These are phyloP conservation scores for Pezicula radicicola DNA, from an alignment of 2,329 filamentous ascomycete genomes.

Conservation along the genomic window DNA sequence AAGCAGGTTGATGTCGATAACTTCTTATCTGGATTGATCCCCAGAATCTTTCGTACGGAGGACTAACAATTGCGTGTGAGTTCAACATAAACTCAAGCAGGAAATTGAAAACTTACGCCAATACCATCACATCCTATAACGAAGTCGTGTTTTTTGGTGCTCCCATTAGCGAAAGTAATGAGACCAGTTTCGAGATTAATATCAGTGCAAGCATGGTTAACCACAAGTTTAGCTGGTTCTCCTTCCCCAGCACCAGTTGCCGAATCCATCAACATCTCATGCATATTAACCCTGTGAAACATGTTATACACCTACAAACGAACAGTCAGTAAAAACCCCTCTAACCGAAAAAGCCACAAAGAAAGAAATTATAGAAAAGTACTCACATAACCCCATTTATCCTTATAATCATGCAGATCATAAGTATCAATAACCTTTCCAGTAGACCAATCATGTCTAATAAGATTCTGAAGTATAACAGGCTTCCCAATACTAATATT, in stretches of 20 bases:
- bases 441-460: conserved; percentile 69
- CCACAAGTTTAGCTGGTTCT: conserved; percentile 51
- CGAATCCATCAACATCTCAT: conserved; percentile 60
- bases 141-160: conserved; percentile 29
- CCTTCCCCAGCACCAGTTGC: conserved; percentile 45
- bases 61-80: no score
- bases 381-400: conserved; percentile 56
- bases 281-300: conserved; percentile 68
- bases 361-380: background rate
- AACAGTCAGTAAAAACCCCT: no score
- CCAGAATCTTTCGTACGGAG: conserved; percentile 45
- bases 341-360: no score
- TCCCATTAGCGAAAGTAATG: conserved; percentile 36
- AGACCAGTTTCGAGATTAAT: conserved; percentile 48
- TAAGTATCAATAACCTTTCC: conserved; percentile 64
- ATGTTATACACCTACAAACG: conserved; percentile 37
- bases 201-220: conserved; percentile 41
- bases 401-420: conserved; percentile 60
- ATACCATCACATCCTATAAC: conserved; percentile 52
- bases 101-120: conserved; percentile 45
- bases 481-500: conserved; percentile 62
- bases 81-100: no score
- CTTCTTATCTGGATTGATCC: conserved; percentile 33
- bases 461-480: conserved; percentile 62
- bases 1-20: conserved; percentile 35